Percentiles rank a stretch among this genome's conserved stretches.
These are phyloP conservation scores for Sclerotiophoma versabilis DNA, from an alignment of 2,329 filamentous ascomycete species.

Conservation along the genomic window DNA sequence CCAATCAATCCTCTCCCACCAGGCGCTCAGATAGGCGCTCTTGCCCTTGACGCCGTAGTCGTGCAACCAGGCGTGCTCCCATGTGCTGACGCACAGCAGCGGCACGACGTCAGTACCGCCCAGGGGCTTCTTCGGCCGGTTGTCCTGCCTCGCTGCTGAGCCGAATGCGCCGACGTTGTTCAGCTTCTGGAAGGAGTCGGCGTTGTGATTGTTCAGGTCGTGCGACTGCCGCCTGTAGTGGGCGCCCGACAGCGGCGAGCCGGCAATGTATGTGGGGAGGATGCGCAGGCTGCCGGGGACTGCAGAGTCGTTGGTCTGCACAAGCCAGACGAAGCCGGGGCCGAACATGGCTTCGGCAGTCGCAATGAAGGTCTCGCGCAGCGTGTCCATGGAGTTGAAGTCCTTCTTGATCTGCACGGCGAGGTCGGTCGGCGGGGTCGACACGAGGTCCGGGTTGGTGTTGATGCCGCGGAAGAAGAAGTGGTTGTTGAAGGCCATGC, in stretches of 20 bases:
- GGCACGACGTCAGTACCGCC: slow-evolving; percentile 75
- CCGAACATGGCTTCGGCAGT: slow-evolving; percentile 94
- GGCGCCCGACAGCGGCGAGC: slow-evolving; percentile 83
- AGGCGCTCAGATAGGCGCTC: slow-evolving; percentile 74
- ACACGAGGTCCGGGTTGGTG: slow-evolving; percentile 33
- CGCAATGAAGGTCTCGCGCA: slow-evolving; percentile 78
- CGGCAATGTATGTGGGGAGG: slow-evolving; percentile 88
- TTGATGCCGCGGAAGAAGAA: slow-evolving; percentile 75
- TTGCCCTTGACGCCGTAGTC: slow-evolving; percentile 84
- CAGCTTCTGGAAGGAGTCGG: slow-evolving; percentile 34
- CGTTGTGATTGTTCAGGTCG: slow-evolving; percentile 71
- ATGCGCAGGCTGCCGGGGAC: slow-evolving; percentile 66
- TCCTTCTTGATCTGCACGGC: slow-evolving; percentile 66
- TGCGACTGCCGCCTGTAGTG: slow-evolving; percentile 75
- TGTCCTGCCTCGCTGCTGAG: slow-evolving; percentile 31
- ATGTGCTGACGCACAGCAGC: slow-evolving; percentile 90
- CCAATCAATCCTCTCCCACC: slow-evolving; percentile 94
- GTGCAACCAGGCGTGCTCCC: slow-evolving; percentile 90
- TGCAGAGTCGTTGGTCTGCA: slow-evolving; percentile 58
- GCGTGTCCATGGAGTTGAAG: slow-evolving; percentile 84
- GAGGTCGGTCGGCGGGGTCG: slow-evolving; percentile 59
- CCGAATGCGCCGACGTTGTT: slow-evolving; percentile 54
- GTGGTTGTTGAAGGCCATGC: slow-evolving; percentile 91
- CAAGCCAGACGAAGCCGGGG: slow-evolving; percentile 95
- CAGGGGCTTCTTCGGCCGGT: slow-evolving; percentile 58